Base-by-base conservation (phyloP, 345 rosid species). In the Draba incana region DNA sequence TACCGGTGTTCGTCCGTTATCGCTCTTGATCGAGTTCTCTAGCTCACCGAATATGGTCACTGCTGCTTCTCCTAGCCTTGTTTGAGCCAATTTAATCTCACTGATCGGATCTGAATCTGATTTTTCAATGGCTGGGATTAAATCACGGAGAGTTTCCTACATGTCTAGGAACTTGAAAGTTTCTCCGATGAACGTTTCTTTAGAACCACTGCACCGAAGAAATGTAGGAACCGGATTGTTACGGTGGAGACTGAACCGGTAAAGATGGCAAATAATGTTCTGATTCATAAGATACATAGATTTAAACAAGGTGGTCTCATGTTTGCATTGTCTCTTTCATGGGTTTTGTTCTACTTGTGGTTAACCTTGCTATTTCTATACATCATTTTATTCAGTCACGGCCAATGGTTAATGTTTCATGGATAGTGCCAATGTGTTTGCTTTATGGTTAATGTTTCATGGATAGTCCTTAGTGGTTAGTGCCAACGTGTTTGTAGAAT, bases 111-210 rank as follows among this genome's bases (percentile, higher is more conserved):
- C 86, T 0, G 82, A 62, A 20, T 73, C 75, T 1, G 73, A 69
- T 9, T 68, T 64, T 1, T 77, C 75, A 16, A 82, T 56, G 1
- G 81, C 77, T 0, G 78, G 64, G 39, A 74, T 48, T 37, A 84
- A 57, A 15, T 90, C 96, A 3, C 82, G 81, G 35, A 93, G 28
- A 2, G 90, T 62, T 69, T 93, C 96, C 44, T 83, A 90, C 82
- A 93, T 79, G 70, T 93, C 98, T 0, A 93, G 78, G 46, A 88
- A 82, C 75, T 90, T 93, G 74, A 93, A 90, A 93, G 78, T 55
- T 84, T 90, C 82, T 88, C 96, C 2, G 92, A 66, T 0, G 98
- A 87, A 0, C 83, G 72, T 64, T 82, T 85, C 27, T 92, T 80
- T 69, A 87, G 65, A 10, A 83, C 86, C 1, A 88, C 76, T 1